phyloP scores from a whole-genome alignment of 2,329 filamentous ascomycete genomes.

The Colletotrichum tofieldiae region DNA sequence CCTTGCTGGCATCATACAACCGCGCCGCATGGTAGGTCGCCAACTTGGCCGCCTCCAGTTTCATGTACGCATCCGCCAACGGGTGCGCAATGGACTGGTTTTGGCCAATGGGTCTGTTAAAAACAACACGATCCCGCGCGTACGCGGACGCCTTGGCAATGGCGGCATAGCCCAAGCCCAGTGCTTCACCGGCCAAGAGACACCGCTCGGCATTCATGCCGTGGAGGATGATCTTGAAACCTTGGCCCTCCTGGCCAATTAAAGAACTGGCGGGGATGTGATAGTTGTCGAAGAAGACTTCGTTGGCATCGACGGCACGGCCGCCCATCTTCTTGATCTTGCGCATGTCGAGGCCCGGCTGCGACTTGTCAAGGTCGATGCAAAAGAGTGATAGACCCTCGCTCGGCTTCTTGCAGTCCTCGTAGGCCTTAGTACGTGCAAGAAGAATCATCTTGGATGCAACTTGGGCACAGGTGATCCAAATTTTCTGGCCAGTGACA shows the following conservation, averaged over 20 bases:
- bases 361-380: conserved; percentile 78
- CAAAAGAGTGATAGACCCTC: conserved; percentile 86
- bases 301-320: conserved; percentile 85
- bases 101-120: conserved; percentile 75
- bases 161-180: conserved; percentile 84
- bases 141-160: conserved; percentile 75
- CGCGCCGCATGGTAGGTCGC: conserved; percentile 77
- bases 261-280: conserved; percentile 74
- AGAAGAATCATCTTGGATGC: conserved; percentile 88
- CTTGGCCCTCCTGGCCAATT: conserved; percentile 81
- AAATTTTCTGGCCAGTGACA: conserved; percentile 87
- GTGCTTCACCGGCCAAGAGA: conserved; percentile 82
- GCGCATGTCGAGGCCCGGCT: conserved; percentile 75
- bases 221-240: conserved; percentile 85
- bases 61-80: conserved; percentile 76
- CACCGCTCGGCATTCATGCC: conserved; percentile 87
- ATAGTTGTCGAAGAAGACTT: conserved; percentile 90
- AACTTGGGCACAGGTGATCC: conserved; percentile 90
- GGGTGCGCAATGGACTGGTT: conserved; percentile 79
- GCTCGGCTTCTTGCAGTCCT: conserved; percentile 78
- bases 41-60: conserved; percentile 76
- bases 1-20: conserved; percentile 70
- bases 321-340: conserved; percentile 91
- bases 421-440: conserved; percentile 80
- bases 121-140: conserved; percentile 76